Evolutionary conservation across 352 stramenopile species (phyloP), one percentile per base, ranked within the genome.

Genomic region (Phytophthora sojae): DNA sequence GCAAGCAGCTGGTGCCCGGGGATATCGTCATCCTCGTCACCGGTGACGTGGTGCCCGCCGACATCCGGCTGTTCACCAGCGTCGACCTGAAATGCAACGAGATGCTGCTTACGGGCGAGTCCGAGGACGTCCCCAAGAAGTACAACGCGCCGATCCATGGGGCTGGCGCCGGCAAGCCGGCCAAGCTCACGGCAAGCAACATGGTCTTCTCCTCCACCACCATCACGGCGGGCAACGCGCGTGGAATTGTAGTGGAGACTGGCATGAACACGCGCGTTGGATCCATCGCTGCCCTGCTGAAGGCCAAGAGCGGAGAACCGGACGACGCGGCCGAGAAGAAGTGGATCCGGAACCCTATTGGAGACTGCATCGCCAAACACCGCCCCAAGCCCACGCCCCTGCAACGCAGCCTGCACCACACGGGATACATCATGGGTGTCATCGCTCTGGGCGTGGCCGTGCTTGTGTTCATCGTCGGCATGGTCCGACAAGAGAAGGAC

Each of bases 31-130:
- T 95, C 42, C 87, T 99, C 6, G 83, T 87, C 37, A 97, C 93
- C 9, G 97, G 97, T 19, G 97, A 99, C 64, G 93, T 98, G 55
- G 92, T 99, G 19, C 93, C 95, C 0, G 85, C 92, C 0, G 97
- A 99, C 69, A 89, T 97, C 12, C 79, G 95, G 6, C 77, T 99
- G 11, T 76, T 97, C 17, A 82, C 95, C 19, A 97, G 93, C 49
- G 88, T 89, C 4, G 79, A 93, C 32, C 68, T 95, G 17, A 93
- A 96, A 59, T 87, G 96, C 39, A 98, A 99, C 68, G 96, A 99
- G 75, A 98, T 96, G 70, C 87, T 94, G 70, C 82, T 99, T 0
- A 99, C 97, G 15, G 97, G 97, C 37, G 97, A 99, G 67, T 93
- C 94, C 0, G 76, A 94, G 61, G 94, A 92, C 56, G 86, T 94